phyloP scores from a whole-genome alignment of 192 early-diverging fungal species.

The Backusella circina region DNA sequence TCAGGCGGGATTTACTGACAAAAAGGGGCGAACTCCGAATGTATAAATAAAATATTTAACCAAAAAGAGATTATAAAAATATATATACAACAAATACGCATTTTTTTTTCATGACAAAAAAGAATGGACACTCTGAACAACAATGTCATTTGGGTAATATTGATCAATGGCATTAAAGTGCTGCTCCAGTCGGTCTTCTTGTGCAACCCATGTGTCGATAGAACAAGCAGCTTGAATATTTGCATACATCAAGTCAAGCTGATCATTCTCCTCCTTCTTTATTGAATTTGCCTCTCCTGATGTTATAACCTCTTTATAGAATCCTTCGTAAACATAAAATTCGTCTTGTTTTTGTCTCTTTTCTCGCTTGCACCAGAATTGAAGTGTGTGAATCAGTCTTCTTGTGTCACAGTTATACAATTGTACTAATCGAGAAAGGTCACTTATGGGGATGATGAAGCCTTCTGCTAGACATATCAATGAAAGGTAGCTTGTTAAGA shows the following conservation, averaged over 20 bases:
- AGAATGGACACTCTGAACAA: background rate
- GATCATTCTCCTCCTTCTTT: background rate
- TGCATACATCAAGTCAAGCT: background rate
- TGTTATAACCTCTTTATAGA: background rate
- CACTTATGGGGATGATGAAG: constrained; percentile 4
- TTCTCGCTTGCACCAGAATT: constrained; percentile 12
- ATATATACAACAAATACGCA: background rate
- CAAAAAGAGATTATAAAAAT: background rate
- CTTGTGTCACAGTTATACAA: constrained; percentile 13
- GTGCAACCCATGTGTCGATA: background rate
- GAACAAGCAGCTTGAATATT: background rate
- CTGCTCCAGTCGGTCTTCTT: background rate
- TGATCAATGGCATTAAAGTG: background rate
- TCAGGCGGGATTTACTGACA: background rate
- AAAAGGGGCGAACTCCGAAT: constrained; percentile 6
- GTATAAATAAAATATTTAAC: background rate
- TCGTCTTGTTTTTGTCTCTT: background rate
- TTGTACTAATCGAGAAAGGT: constrained; percentile 7
- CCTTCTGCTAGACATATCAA: constrained; percentile 22
- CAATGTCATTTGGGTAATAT: background rate
- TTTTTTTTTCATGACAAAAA: background rate
- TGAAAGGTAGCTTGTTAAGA: constrained; percentile 8
- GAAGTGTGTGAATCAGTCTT: constrained; percentile 16
- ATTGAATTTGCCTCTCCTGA: background rate
- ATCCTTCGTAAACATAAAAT: background rate